Percentiles rank a stretch among this genome's conserved stretches.
These are phyloP conservation scores for Saccharomycopsis hybrid DNA, from an alignment of 1,139 yeast species.

Conservation along the genomic window DNA sequence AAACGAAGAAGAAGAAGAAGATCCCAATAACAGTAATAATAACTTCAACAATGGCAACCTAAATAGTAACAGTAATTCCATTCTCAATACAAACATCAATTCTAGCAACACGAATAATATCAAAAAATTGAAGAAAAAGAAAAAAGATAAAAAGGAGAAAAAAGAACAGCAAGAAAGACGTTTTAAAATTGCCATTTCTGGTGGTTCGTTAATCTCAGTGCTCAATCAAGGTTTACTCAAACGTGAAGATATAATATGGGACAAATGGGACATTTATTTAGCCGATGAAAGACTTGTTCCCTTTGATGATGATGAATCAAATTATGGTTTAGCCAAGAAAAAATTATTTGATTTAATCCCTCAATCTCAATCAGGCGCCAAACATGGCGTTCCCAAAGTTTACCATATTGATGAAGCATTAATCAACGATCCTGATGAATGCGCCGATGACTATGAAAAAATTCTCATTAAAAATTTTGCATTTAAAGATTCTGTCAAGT, in stretches of 20 bases:
- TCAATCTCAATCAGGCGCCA: conserved; percentile 10
- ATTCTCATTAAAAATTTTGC: conserved; percentile 83
- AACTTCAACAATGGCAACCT: conserved; percentile 3
- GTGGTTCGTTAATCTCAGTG: conserved; percentile 86
- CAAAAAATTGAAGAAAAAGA: conserved; percentile 24
- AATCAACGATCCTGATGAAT: conserved; percentile 72
- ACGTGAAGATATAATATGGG: conserved; percentile 79
- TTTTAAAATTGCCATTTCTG: conserved; percentile 86
- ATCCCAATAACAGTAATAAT: not conserved
- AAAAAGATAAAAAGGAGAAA: conserved; percentile 31
- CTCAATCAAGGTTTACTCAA: conserved; percentile 76
- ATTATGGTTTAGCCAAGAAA: conserved; percentile 83
- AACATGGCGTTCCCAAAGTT: conserved; percentile 48
- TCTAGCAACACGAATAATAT: not conserved
- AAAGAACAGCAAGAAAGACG: conserved; percentile 51
- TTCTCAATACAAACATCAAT: no score
- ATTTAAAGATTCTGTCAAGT: conserved; percentile 89
- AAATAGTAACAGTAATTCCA: not conserved
- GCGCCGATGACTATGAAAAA: conserved; percentile 91
- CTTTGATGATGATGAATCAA: conserved; percentile 73
- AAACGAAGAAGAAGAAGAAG: not conserved
- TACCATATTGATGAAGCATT: conserved; percentile 77
- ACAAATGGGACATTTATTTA: conserved; percentile 91
- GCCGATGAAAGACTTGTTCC: conserved; percentile 97
- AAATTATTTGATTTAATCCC: conserved; percentile 66